These are phyloP conservation scores for Ophiostoma perfectum DNA, from an alignment of 2,329 filamentous ascomycete genomes.

Conservation along the genomic window DNA sequence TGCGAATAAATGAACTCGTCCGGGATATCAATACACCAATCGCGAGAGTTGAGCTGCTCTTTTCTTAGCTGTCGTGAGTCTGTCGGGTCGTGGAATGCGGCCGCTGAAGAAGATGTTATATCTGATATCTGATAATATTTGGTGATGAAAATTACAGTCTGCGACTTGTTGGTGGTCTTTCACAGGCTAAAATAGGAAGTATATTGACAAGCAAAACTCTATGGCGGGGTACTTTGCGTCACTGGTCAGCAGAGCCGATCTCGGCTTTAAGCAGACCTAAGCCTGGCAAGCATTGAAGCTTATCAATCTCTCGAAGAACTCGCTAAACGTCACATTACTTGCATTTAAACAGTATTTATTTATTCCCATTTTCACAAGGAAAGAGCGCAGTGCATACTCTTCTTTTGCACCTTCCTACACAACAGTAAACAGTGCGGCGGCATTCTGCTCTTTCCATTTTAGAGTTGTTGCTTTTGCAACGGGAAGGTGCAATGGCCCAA, in stretches of 20 bases:
- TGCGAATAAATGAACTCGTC: background rate
- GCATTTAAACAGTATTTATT: background rate
- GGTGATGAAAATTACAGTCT: slow-evolving; percentile 19
- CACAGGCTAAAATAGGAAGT: slow-evolving; percentile 19
- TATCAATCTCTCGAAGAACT: too few species aligned
- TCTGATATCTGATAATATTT: background rate
- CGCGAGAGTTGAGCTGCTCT: background rate
- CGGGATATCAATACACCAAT: background rate
- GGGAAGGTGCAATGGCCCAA: background rate
- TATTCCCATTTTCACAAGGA: background rate
- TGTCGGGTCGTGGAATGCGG: background rate
- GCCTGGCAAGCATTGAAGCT: background rate
- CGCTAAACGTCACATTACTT: too few species aligned
- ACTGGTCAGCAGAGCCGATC: slow-evolving; percentile 22
- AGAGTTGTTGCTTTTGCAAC: background rate
- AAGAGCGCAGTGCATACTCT: background rate
- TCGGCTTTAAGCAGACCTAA: slow-evolving; percentile 19
- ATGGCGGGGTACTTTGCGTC: slow-evolving; percentile 25
- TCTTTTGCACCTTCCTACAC: background rate
- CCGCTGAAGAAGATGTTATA: background rate
- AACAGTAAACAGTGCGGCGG: background rate
- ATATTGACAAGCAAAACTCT: slow-evolving; percentile 17
- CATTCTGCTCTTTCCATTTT: background rate
- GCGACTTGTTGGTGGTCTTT: background rate
- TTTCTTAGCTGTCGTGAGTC: background rate